phyloP scores from a whole-genome alignment of 768 basidiomycete species.

The Suillus paluster region DNA sequence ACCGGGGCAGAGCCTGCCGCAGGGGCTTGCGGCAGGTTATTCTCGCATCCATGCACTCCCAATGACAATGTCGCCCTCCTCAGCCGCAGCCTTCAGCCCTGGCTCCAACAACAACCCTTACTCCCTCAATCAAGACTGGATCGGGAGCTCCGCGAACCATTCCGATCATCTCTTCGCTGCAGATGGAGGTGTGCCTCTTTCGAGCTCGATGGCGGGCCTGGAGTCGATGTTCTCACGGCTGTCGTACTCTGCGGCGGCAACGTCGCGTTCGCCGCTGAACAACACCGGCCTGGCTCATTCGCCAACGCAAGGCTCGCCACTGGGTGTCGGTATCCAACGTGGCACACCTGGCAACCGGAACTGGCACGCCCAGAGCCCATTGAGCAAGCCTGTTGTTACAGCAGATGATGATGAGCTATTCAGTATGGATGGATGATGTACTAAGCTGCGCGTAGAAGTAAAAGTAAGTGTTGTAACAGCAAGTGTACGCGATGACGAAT shows the following conservation, averaged over 20 bases:
- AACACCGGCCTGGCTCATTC: constrained; percentile 3
- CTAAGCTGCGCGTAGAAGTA: background rate
- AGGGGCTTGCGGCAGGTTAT: constrained; percentile 90
- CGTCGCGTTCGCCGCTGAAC: constrained; percentile 25
- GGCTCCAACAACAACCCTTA: constrained; percentile 36
- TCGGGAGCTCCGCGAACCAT: constrained; percentile 26
- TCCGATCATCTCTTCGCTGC: constrained; percentile 23
- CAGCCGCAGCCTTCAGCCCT: constrained; percentile 33
- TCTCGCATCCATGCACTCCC: constrained; percentile 84
- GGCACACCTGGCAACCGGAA: constrained; percentile 27
- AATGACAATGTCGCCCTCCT: constrained; percentile 41
- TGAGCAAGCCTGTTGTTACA: constrained; percentile 63
- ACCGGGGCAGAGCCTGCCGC: constrained; percentile 89
- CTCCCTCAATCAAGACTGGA: constrained; percentile 37
- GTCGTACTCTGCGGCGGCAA: constrained; percentile 54
- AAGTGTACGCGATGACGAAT: constrained; percentile 1
- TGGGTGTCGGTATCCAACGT: constrained; percentile 31
- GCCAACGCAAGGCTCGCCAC: constrained; percentile 26
- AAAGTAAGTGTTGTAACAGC: constrained; percentile 7
- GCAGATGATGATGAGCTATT: constrained; percentile 71
- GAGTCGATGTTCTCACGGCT: constrained; percentile 61
- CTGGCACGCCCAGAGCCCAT: constrained; percentile 54
- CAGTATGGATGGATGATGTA: constrained; percentile 60
- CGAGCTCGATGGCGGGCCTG: constrained; percentile 36
- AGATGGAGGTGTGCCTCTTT: constrained; percentile 16